These are phyloP conservation scores for Nakaseomyces bracarensis DNA, from an alignment of 1,139 yeast species.

Conservation along the genomic window DNA sequence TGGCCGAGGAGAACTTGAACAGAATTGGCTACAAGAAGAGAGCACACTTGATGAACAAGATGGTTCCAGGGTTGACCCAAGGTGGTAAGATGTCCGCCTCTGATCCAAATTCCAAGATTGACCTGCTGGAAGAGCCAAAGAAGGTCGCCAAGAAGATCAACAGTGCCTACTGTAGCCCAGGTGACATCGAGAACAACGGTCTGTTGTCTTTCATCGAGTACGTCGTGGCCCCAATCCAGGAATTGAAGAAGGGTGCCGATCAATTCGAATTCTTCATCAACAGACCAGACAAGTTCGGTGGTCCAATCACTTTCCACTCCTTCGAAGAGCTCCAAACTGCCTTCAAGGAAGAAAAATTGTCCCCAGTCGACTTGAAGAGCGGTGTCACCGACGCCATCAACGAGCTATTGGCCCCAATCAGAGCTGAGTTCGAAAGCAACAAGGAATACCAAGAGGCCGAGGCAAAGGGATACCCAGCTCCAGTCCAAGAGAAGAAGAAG, in stretches of 20 bases:
- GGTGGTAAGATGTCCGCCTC: constrained; percentile 99
- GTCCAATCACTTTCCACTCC: constrained; percentile 65
- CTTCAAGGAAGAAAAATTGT: constrained; percentile 60
- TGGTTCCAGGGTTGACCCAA: constrained; percentile 96
- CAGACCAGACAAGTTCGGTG: constrained; percentile 97
- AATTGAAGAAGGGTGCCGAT: constrained; percentile 51
- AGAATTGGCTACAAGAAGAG: constrained; percentile 89
- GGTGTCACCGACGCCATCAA: constrained; percentile 86
- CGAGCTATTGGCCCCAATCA: constrained; percentile 72
- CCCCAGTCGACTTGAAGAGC: constrained; percentile 88
- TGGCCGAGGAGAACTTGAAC: constrained; percentile 91
- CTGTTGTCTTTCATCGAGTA: constrained; percentile 75
- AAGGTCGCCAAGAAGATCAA: constrained; percentile 81
- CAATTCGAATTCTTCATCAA: constrained; percentile 60
- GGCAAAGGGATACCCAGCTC: constrained; percentile 78
- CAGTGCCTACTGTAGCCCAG: constrained; percentile 93
- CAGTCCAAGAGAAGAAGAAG: constrained; percentile 53
- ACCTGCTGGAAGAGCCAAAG: constrained; percentile 82
- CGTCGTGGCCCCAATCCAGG: constrained; percentile 81
- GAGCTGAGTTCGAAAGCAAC: constrained; percentile 53
- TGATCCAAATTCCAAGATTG: constrained; percentile 96
- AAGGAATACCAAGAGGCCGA: constrained; percentile 70
- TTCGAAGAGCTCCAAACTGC: constrained; percentile 66
- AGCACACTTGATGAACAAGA: constrained; percentile 96
- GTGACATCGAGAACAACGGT: constrained; percentile 86